Conservation (phyloP, 208 protist genomes). For the Crithidia sp. region DNA sequence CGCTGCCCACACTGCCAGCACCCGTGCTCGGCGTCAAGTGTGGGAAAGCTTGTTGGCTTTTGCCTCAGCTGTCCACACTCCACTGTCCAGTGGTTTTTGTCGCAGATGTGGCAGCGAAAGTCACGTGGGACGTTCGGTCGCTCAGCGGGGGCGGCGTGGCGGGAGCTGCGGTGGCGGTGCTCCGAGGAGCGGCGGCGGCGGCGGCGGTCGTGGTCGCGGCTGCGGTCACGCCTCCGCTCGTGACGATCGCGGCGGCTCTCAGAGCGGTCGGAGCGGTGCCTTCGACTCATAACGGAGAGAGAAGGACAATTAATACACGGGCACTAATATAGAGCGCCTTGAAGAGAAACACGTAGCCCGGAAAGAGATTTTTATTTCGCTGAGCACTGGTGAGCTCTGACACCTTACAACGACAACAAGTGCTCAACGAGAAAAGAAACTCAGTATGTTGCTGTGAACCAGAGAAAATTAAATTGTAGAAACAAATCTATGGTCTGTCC, state of each 20-base stretch:
- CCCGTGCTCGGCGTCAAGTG: conserved; percentile 58
- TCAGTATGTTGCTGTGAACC: no score
- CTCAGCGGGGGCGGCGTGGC: neutral
- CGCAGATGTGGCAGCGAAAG: conserved; percentile 85
- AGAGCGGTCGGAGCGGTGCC: conserved; percentile 10
- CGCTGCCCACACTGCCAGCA: conserved; percentile 82
- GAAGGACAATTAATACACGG: neutral
- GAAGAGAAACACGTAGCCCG: no score
- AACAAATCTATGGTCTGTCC: no score
- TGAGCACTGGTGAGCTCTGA: no score
- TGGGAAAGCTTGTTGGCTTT: conserved; percentile 57
- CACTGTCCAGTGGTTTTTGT: conserved; percentile 83
- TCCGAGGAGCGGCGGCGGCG: neutral
- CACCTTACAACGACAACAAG: no score
- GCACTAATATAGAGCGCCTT: no score
- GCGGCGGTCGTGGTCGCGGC: neutral
- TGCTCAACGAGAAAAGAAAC: no score
- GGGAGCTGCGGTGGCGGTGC: conserved; percentile 24
- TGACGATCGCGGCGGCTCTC: conserved; percentile 28
- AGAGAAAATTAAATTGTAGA: no score
- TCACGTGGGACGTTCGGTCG: conserved; percentile 38
- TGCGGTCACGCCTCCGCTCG: conserved; percentile 22
- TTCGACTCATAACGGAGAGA: conserved; percentile 19
- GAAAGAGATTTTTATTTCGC: no score
- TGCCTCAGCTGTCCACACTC: conserved; percentile 58